A percentile compares a stretch with the other conserved stretches of the same genome.
Conservation (phyloP, 179 eudicot genomes). For the Pouteria campechiana region DNA sequence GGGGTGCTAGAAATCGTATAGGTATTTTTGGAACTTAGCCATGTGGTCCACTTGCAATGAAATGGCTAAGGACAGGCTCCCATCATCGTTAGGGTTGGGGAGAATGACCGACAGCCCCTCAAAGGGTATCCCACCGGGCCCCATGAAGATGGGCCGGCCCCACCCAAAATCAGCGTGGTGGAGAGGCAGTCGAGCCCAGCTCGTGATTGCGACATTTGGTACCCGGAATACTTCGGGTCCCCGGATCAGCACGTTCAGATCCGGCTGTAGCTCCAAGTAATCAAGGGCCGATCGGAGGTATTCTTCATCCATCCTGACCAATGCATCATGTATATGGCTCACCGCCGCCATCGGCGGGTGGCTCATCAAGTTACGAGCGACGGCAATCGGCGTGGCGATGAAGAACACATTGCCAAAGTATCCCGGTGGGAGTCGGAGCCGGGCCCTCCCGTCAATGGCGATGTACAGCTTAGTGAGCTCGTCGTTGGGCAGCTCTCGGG, state of each 20-base stretch:
- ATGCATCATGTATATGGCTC: constrained; percentile 32
- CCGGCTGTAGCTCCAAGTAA: constrained; percentile 48
- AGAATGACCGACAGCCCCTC: constrained; percentile 36
- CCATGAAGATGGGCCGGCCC: constrained; percentile 45
- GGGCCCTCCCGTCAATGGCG: constrained; percentile 37
- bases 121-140: constrained; percentile 42
- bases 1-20: too few relatives aligned
- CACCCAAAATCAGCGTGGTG: constrained; percentile 49
- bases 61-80: constrained; percentile 38
- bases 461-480: constrained; percentile 38
- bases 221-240: constrained; percentile 41
- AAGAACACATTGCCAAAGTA: constrained; percentile 50
- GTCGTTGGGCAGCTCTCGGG: constrained; percentile 29
- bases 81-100: constrained; percentile 36
- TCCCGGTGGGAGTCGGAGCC: constrained; percentile 34
- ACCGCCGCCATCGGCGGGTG: constrained; percentile 39
- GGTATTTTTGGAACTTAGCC: constrained; percentile 29
- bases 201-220: constrained; percentile 41
- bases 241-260: constrained; percentile 37
- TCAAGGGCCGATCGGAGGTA: constrained; percentile 40
- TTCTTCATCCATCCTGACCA: constrained; percentile 34
- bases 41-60: constrained; percentile 37
- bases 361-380: constrained; percentile 27
- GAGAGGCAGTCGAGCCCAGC: constrained; percentile 44
- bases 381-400: constrained; percentile 40